phyloP scores from a whole-genome alignment of 257 asterid species.

The Rehmannia glutinosa region DNA sequence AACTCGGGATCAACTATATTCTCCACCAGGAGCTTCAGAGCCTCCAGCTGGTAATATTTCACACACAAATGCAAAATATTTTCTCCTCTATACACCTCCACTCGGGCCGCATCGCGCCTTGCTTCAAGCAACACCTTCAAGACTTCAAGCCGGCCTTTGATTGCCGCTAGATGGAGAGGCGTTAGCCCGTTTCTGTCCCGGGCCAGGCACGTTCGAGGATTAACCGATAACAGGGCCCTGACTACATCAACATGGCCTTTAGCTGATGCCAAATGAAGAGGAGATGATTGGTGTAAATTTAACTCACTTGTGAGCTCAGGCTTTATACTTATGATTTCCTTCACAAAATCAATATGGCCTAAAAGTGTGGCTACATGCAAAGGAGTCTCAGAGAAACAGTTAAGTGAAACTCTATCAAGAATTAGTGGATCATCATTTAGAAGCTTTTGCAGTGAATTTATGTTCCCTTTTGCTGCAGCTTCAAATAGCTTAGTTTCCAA shows the following conservation, averaged over 20 bases:
- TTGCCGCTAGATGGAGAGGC: slow-evolving; percentile 42
- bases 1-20: not conserved
- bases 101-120: no score
- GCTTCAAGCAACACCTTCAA: no score
- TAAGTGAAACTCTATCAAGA: no score
- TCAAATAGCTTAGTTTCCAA: slow-evolving; percentile 18
- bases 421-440: no score
- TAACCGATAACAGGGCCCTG: not conserved
- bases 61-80: no score
- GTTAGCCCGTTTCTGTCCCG: slow-evolving; percentile 26
- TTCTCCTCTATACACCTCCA: no score
- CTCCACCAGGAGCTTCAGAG: slow-evolving; percentile 20
- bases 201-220: slow-evolving; percentile 20
- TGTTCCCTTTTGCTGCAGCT: slow-evolving; percentile 38
- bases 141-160: slow-evolving; percentile 36
- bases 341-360: no score
- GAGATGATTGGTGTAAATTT: slow-evolving; percentile 20
- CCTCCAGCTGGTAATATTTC: slow-evolving; percentile 15
- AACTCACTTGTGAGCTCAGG: slow-evolving; percentile 22
- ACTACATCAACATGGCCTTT: no score
- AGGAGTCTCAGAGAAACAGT: no score
- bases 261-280: no score
- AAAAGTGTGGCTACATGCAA: no score
- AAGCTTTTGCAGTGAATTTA: no score
- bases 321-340: slow-evolving; percentile 8